Evolutionary conservation across 148 eudicot genomes (phyloP), one percentile per base, ranked within the genome.

Genomic region (Amaranthus cruentus): DNA sequence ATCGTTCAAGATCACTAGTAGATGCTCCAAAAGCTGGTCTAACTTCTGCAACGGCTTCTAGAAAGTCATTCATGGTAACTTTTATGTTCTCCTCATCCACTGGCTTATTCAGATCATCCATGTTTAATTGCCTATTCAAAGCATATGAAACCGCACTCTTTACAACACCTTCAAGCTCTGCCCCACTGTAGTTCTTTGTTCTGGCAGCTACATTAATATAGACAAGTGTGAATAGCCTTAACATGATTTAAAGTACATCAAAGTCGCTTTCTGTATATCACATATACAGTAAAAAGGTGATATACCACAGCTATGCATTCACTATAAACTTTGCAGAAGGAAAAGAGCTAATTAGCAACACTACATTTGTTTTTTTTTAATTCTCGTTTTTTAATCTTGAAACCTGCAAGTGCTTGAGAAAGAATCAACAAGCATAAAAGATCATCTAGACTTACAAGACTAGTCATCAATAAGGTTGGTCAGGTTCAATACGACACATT

Each of bases 91-190:
- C 99, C 81, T 96, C 99, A 52, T 96, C 99, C 68, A 96, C 92
- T 49, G 89, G 87, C 76, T 96, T 92, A 51, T 92, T 88, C 64
- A 96, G 94, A 84, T 96, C 97, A 78, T 92, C 96, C 90, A 92
- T 87, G 81, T 81, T 96, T 72, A 96, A 63, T 73, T 96, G 97
- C 43, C 96, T 83, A 72, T 96, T 92, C 78, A 96, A 85, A 66
- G 99, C 99, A 84, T 73, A 96, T 28, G 99, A 96, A 15, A 90
- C 97, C 69, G 99, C 97, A 89, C 99, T 92, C 81, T 96, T 96
- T 14, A 90, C 99, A 68, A 92, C 97, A 83, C 99, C 99, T 86
- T 96, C 99, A 81, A 96, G 99, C 79, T 96, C 99, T 48, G 99
- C 99, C 44, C 99, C 99, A 82, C 99, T 96, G 61, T 90, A 96